Evolutionary conservation across 2,329 filamentous ascomycete genomes (phyloP).

Genomic region (Ciborinia camelliae): DNA sequence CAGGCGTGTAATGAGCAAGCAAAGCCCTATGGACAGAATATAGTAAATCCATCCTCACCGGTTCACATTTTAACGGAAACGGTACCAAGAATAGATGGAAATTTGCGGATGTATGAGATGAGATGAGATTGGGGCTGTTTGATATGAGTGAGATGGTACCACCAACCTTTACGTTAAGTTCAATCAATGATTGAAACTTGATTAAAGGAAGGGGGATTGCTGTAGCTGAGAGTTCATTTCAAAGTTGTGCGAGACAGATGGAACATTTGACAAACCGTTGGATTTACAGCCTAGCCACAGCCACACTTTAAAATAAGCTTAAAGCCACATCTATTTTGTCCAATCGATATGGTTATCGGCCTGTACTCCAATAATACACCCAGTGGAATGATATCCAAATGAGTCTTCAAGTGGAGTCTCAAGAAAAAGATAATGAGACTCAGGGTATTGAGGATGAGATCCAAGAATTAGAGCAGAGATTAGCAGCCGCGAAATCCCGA

Average conservation of each 20-base stretch:
- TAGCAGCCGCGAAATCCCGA: conserved; percentile 43
- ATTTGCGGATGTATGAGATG: neutral
- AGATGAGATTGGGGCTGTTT: neutral
- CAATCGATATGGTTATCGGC: neutral
- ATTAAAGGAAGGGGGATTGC: too few species aligned
- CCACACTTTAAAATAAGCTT: conserved; percentile 14
- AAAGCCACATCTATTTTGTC: neutral
- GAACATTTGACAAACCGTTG: neutral
- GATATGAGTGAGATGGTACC: neutral
- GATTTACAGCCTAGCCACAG: neutral
- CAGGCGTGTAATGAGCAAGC: neutral
- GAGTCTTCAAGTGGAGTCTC: conserved; percentile 16
- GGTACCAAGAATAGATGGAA: neutral
- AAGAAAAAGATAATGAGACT: neutral
- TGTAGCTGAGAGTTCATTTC: too few species aligned
- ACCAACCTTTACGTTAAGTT: neutral
- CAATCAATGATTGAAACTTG: neutral
- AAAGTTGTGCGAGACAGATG: neutral
- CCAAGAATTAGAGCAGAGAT: conserved; percentile 50
- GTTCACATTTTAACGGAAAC: neutral
- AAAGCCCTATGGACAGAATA: neutral
- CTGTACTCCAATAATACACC: neutral
- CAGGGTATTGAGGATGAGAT: conserved; percentile 51
- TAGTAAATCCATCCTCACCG: neutral
- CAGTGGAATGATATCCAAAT: conserved; percentile 1